Percentiles rank a stretch among this genome's conserved stretches.
Evolutionary conservation across 2,329 filamentous ascomycete species (phyloP).

Genomic region (Fusarium solani-melongenae): DNA sequence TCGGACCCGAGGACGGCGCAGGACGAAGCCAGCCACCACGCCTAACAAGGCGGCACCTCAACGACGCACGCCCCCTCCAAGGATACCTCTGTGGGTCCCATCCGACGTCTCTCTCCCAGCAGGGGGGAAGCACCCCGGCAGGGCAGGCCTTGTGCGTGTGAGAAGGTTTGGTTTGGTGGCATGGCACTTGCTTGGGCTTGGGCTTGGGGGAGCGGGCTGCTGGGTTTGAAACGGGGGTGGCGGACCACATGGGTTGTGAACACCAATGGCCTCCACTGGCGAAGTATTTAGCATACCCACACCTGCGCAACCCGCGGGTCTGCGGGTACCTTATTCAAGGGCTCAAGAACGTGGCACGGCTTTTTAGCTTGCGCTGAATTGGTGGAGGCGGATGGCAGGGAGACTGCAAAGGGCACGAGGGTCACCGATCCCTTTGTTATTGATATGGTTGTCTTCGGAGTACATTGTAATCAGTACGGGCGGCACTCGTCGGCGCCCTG

Average conservation of each 20-base stretch:
- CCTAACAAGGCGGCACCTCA: slow-evolving; percentile 30
- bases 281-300: not conserved
- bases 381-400: not conserved
- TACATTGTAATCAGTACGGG: not conserved
- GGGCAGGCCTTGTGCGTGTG: not conserved
- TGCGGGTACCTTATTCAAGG: not conserved
- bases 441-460: not conserved
- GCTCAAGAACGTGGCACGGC: slow-evolving; percentile 2
- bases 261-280: not conserved
- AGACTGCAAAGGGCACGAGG: not conserved
- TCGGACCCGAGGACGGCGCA: slow-evolving; percentile 35
- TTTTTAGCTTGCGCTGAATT: slow-evolving; percentile 2
- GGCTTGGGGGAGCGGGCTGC: not conserved
- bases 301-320: not conserved
- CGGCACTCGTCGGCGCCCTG: not conserved
- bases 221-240: not conserved
- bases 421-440: slow-evolving; percentile 8
- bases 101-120: not conserved
- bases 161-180: slow-evolving; percentile 1
- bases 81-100: not conserved
- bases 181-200: not conserved
- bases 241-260: not conserved
- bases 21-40: slow-evolving; percentile 24
- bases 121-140: not conserved
- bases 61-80: not conserved